Evolutionary conservation across 148 eudicot species (phyloP), one percentile per base, ranked within the genome.

Genomic region (Rhododendron griersonianum): DNA sequence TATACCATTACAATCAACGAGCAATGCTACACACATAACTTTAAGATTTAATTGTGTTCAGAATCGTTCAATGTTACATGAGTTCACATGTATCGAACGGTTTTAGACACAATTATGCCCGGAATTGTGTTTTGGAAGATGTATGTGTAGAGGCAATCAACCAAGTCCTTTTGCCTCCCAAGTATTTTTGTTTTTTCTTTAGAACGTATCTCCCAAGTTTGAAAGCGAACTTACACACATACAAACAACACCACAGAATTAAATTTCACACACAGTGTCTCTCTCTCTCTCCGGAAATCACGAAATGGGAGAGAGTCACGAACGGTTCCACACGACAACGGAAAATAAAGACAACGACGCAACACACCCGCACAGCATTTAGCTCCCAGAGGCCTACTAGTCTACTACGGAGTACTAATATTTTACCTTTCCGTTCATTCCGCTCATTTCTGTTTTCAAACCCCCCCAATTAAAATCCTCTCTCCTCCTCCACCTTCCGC

Each of bases 401-500:
- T 30, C 4, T 74, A 35, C 37, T 35, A 35, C 37, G 2, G 2
- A 33, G 2, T 33, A 1, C 2, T 10, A 51, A 51, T 30, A 77
- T 48, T 74, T 41, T 71, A 63, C 76, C 76, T 33, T 81, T 86
- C 93, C 93, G 93, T 87, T 90, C 81, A 91, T 90, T 87, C 82
- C 92, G 93, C 93, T 88, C 47, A 23, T 7, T 85, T 81, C 73
- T 83, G 73, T 81, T 51, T 47, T 77, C 37, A 28, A 21, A 7
- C 59, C 18, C 39, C n/a, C 18, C 65, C 76, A 78, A 48, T 89
- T 87, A 82, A 44, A 65, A 50, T 71, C 80, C 81, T 86, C 65
- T 74, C 65, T 30, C 86, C 80, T 25, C 78, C 77, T 82, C 88
- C 87, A 89, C 82, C 85, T 88, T 78, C 93, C 93, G 93, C 92